Percentiles rank a stretch among this genome's conserved stretches.
phyloP scores from a whole-genome alignment of 1,139 yeast genomes.

The Tardiomyces depauwii region DNA sequence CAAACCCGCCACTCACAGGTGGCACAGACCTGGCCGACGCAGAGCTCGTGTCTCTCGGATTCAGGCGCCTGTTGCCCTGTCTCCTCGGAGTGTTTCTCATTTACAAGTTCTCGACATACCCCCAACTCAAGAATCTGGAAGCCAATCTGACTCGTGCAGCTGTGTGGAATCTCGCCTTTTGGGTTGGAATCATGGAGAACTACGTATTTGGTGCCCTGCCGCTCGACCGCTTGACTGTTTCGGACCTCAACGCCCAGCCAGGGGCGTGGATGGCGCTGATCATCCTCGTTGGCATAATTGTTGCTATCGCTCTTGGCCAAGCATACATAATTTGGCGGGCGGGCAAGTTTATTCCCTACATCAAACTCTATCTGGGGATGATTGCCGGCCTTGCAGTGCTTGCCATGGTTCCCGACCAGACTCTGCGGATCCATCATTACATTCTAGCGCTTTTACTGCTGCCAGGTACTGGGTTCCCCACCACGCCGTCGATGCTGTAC shows the following conservation, averaged over 20 bases:
- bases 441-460: slow-evolving; percentile 65
- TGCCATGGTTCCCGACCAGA: slow-evolving; percentile 52
- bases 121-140: slow-evolving; percentile 18
- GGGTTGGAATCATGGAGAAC: slow-evolving; percentile 80
- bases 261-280: slow-evolving; percentile 65
- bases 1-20: slow-evolving; percentile 69
- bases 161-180: slow-evolving; percentile 70
- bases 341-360: slow-evolving; percentile 56
- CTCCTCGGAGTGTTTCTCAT: slow-evolving; percentile 60
- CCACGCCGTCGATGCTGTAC: slow-evolving; percentile 62
- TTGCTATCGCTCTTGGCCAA: slow-evolving; percentile 53
- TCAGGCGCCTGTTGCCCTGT: slow-evolving; percentile 66
- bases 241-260: slow-evolving; percentile 61
- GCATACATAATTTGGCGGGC: slow-evolving; percentile 72
- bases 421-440: slow-evolving; percentile 81
- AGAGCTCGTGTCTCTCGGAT: slow-evolving; percentile 54
- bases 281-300: slow-evolving; percentile 35
- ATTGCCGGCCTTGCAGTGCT: slow-evolving; percentile 37
- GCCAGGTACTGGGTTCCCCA: slow-evolving; percentile 59
- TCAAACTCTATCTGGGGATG: slow-evolving; percentile 39
- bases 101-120: slow-evolving; percentile 46
- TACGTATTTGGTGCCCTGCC: slow-evolving; percentile 83
- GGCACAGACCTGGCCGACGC: slow-evolving; percentile 39
- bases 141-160: slow-evolving; percentile 40
- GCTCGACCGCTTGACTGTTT: slow-evolving; percentile 65